A percentile compares a stretch with the other conserved stretches of the same genome.
These are phyloP conservation scores for Cytospora schulzeri DNA, from an alignment of 2,329 filamentous ascomycete genomes.

Conservation along the genomic window DNA sequence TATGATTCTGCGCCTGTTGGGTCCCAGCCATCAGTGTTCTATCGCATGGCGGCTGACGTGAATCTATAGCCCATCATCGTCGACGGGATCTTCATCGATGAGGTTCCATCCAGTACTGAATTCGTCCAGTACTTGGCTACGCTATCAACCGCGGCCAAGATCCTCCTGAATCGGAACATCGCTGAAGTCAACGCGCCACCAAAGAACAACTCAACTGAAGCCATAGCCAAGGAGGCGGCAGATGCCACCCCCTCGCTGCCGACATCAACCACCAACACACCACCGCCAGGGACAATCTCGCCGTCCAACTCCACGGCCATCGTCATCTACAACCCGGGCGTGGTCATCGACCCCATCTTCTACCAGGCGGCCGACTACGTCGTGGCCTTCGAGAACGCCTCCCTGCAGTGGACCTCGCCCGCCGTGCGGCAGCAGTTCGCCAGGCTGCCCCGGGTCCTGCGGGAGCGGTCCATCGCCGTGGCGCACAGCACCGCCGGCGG, in stretches of 20 bases:
- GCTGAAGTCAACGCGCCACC: neutral
- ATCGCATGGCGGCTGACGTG: neutral
- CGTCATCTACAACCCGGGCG: constrained; percentile 49
- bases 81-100: constrained; percentile 52
- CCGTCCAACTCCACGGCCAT: constrained; percentile 17
- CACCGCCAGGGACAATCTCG: neutral
- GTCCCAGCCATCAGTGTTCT: neutral
- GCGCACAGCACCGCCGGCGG: constrained; percentile 28
- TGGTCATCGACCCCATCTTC: constrained; percentile 44
- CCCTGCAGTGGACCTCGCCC: constrained; percentile 27
- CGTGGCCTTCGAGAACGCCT: constrained; percentile 45
- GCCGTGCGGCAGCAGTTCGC: constrained; percentile 28
- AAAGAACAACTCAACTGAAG: neutral
- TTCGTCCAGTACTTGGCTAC: constrained; percentile 32
- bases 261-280: constrained; percentile 18
- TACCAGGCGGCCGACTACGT: constrained; percentile 45
- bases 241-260: neutral
- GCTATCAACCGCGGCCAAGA: constrained; percentile 28
- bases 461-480: constrained; percentile 28
- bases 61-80: constrained; percentile 39
- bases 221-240: constrained; percentile 1
- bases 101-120: constrained; percentile 40
- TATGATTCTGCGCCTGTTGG: neutral
- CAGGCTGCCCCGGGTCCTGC: constrained; percentile 25
- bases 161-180: constrained; percentile 23